phyloP scores from a whole-genome alignment of 352 stramenopile species.

The Pythium vanterpoolii region DNA sequence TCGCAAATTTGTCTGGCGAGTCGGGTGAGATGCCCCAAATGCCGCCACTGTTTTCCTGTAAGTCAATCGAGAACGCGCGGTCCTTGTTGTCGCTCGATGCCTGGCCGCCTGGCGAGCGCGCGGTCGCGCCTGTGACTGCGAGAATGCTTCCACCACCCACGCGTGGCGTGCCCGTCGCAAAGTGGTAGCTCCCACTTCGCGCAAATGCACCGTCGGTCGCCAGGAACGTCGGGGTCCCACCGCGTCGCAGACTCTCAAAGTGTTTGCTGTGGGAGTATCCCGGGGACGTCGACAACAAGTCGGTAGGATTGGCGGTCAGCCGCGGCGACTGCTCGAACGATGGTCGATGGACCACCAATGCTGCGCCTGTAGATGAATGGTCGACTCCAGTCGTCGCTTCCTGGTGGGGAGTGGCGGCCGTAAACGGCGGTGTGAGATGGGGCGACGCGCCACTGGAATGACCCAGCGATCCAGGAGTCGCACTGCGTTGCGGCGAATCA shows the following conservation, averaged over 20 bases:
- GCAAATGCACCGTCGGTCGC: constrained; percentile 53
- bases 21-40: constrained; percentile 71
- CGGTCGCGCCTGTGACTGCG: background rate
- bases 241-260: constrained; percentile 35
- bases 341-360: constrained; percentile 22
- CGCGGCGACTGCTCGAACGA: constrained; percentile 12
- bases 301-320: constrained; percentile 42
- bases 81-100: constrained; percentile 18
- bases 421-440: constrained; percentile 37
- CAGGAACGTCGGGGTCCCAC: constrained; percentile 48
- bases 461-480: constrained; percentile 10
- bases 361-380: constrained; percentile 11
- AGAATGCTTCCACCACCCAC: constrained; percentile 27
- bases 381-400: background rate
- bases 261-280: constrained; percentile 76
- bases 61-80: constrained; percentile 60
- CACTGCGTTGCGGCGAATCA: constrained; percentile 16
- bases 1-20: constrained; percentile 57
- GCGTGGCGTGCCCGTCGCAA: constrained; percentile 10
- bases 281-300: constrained; percentile 68
- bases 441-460: constrained; percentile 21
- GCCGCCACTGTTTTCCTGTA: constrained; percentile 48
- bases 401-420: constrained; percentile 4
- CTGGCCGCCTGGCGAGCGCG: background rate
- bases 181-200: constrained; percentile 22